These are phyloP conservation scores for Eutrema heterophyllum DNA, from an alignment of 345 rosid species.

Conservation along the genomic window DNA sequence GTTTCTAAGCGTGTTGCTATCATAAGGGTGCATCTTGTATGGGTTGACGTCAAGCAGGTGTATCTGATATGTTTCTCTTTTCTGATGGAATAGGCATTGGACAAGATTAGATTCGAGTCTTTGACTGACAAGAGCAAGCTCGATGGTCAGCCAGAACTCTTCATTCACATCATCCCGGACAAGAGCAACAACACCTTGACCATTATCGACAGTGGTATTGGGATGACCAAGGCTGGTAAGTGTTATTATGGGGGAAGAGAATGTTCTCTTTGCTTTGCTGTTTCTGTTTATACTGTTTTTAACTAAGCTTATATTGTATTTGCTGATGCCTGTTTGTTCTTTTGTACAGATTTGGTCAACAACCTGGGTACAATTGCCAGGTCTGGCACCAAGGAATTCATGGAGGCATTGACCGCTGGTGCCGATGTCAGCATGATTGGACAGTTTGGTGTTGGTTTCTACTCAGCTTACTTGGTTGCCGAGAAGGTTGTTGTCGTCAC, in stretches of 20 bases:
- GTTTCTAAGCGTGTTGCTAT: too few species aligned
- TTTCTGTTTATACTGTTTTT: background rate
- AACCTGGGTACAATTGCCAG: background rate
- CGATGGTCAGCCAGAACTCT: background rate
- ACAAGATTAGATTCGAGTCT: background rate
- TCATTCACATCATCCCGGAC: background rate
- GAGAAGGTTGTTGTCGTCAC: background rate
- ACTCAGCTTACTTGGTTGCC: background rate
- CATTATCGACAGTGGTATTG: background rate
- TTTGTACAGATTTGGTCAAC: background rate
- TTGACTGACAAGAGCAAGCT: constrained; percentile 1
- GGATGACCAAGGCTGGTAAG: constrained; percentile 3
- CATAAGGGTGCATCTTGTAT: too few species aligned
- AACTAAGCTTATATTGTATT: background rate
- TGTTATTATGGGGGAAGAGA: background rate
- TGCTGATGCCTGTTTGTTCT: background rate
- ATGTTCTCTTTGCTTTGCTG: background rate
- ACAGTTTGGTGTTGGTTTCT: constrained; percentile 5
- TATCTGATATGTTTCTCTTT: background rate
- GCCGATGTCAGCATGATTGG: constrained; percentile 1
- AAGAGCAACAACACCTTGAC: background rate
- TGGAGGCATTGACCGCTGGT: background rate
- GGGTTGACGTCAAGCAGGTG: background rate
- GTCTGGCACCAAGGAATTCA: background rate
- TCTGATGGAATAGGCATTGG: background rate